A percentile compares a stretch with the other conserved stretches of the same genome.
Conservation (phyloP, 805 yeast species). For the Candida railenensis region DNA sequence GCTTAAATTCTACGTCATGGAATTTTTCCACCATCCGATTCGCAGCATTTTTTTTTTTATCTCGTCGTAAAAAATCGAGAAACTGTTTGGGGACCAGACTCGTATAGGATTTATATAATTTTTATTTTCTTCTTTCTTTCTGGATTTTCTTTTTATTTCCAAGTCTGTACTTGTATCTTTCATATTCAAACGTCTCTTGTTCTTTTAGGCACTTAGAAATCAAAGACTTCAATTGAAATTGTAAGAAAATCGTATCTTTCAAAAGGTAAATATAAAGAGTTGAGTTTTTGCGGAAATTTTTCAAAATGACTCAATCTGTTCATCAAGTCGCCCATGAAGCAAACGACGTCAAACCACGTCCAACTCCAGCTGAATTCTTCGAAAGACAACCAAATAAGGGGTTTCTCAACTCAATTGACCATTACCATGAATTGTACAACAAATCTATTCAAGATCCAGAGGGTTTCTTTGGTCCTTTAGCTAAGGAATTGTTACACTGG, state of each 20-base stretch:
- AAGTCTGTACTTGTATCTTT: not conserved
- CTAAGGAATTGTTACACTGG: slow-evolving; percentile 75
- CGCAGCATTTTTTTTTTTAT: not conserved
- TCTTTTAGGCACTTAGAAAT: too few relatives aligned
- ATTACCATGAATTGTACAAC: slow-evolving; percentile 67
- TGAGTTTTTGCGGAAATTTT: not conserved
- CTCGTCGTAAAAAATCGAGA: not conserved
- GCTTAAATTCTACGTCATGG: not conserved
- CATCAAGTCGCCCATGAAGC: slow-evolving; percentile 64
- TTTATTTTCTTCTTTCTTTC: not conserved
- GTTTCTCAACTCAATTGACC: slow-evolving; percentile 58
- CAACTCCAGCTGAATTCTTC: slow-evolving; percentile 54
- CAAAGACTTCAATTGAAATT: too few relatives aligned
- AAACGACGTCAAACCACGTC: slow-evolving; percentile 46
- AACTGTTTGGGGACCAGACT: not conserved
- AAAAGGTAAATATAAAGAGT: too few relatives aligned
- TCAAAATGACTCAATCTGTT: slow-evolving; percentile 8
- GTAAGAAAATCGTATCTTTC: too few relatives aligned
- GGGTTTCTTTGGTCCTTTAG: slow-evolving; percentile 75
- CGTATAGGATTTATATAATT: not conserved
- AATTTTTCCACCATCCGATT: not conserved
- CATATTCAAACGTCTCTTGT: too few relatives aligned
- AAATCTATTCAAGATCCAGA: slow-evolving; percentile 80
- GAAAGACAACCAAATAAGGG: slow-evolving; percentile 62
- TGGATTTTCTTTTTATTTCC: not conserved